phyloP scores from a whole-genome alignment of 1,139 yeast species.

The Saccharomycopsis phalli region DNA sequence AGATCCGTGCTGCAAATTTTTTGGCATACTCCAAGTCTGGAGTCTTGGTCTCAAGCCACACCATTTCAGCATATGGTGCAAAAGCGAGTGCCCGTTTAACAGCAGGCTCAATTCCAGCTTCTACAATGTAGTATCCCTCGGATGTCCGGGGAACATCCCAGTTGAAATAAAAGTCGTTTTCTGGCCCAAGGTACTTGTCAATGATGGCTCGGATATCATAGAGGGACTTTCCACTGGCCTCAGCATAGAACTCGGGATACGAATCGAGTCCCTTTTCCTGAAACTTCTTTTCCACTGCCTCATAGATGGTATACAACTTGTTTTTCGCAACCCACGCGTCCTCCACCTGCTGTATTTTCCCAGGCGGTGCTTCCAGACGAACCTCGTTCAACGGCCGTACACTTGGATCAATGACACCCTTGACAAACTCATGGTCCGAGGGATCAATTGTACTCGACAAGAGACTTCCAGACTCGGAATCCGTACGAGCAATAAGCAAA shows the following conservation, averaged over 20 bases:
- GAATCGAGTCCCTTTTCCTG: constrained; percentile 16
- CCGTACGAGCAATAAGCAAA: constrained; percentile 88
- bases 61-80: constrained; percentile 48
- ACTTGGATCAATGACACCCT: constrained; percentile 85
- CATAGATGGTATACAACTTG: constrained; percentile 39
- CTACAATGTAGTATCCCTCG: constrained; percentile 46
- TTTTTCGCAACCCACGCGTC: constrained; percentile 62
- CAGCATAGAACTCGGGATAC: constrained; percentile 18
- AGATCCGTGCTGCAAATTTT: constrained; percentile 39
- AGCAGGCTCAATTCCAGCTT: constrained; percentile 45
- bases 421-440: constrained; percentile 88
- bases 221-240: constrained; percentile 7
- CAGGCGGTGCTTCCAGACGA: constrained; percentile 62
- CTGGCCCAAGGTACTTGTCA: constrained; percentile 21
- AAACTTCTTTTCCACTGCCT: constrained; percentile 33
- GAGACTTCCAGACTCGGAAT: constrained; percentile 94
- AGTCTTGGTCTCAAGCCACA: constrained; percentile 52
- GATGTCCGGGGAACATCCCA: constrained; percentile 54
- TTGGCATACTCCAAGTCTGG: constrained; percentile 46
- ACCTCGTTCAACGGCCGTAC: constrained; percentile 66
- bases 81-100: constrained; percentile 42
- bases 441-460: constrained; percentile 89
- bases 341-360: constrained; percentile 62
- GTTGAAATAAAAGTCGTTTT: constrained; percentile 32
- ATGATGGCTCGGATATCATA: constrained; percentile 9